Evolutionary conservation across 495 filamentous ascomycete genomes (phyloP).

Genomic region (Aspergillus kassunensis): DNA sequence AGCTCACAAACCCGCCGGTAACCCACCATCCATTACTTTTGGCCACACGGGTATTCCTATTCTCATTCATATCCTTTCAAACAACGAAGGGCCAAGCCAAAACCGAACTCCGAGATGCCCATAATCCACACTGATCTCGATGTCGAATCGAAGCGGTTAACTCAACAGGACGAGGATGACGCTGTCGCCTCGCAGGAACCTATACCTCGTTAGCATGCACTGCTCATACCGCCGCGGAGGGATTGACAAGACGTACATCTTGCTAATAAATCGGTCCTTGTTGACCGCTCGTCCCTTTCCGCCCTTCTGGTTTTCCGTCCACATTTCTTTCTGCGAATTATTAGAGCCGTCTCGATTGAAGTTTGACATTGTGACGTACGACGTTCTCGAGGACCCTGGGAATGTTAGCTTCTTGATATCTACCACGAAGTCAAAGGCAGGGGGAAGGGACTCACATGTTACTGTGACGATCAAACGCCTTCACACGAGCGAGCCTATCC

Average conservation of each 20-base stretch:
- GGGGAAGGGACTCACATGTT: conserved; percentile 60
- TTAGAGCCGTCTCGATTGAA: not conserved
- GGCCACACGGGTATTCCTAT: not conserved
- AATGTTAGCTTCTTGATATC: not conserved
- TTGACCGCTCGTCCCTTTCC: conserved; percentile 90
- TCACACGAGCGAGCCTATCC: conserved; percentile 61
- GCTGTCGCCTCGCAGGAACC: conserved; percentile 16
- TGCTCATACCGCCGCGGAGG: conserved; percentile 46
- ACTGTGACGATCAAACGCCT: conserved; percentile 90
- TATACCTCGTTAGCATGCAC: not conserved
- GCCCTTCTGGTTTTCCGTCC: conserved; percentile 90
- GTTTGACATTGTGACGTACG: not conserved
- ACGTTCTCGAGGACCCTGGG: conserved; percentile 78
- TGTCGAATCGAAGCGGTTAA: not conserved
- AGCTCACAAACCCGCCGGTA: not conserved
- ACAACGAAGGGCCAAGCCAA: conserved; percentile 4
- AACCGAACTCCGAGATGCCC: conserved; percentile 10
- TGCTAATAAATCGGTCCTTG: conserved; percentile 97
- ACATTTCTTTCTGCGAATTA: conserved; percentile 78
- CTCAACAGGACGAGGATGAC: conserved; percentile 12
- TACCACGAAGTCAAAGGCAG: not conserved
- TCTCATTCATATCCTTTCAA: not conserved
- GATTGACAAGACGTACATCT: conserved; percentile 67
- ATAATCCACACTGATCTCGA: not conserved
- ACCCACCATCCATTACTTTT: not conserved